Conservation (phyloP, 352 stramenopile genomes). For the Globisporangium emineosum region DNA sequence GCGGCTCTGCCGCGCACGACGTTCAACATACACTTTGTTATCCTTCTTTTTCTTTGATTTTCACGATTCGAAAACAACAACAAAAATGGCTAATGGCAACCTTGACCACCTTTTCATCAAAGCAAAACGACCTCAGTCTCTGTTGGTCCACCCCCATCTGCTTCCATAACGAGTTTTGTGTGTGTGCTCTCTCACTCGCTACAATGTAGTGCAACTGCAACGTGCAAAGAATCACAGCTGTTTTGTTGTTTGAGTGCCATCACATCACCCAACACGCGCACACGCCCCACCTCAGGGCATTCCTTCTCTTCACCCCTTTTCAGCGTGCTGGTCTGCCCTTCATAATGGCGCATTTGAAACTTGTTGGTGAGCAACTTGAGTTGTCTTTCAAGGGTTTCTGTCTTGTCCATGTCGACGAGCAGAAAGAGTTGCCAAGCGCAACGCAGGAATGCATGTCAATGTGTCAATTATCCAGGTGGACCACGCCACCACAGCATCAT, state of each 20-base stretch:
- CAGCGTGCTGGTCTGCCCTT: not conserved
- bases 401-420: constrained; percentile 1
- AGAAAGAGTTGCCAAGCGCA: not conserved
- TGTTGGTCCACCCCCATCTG: too few relatives aligned
- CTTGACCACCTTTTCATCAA: not conserved
- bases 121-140: not conserved
- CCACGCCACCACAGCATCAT: not conserved
- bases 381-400: too few relatives aligned
- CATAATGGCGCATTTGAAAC: not conserved
- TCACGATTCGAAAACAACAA: not conserved
- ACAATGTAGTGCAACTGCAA: too few relatives aligned
- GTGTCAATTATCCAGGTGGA: constrained; percentile 8
- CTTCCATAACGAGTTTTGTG: too few relatives aligned
- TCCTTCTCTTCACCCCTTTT: not conserved
- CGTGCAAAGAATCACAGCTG: too few relatives aligned
- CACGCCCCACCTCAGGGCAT: not conserved
- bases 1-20: not conserved
- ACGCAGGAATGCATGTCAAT: constrained; percentile 5
- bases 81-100: too few relatives aligned
- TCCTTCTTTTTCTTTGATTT: not conserved
- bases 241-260: too few relatives aligned
- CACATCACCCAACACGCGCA: not conserved
- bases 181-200: too few relatives aligned
- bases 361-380: too few relatives aligned
- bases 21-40: constrained; percentile 1